Base-by-base conservation (phyloP, 2,329 filamentous ascomycete species). In the Biscogniauxia mediterranea region DNA sequence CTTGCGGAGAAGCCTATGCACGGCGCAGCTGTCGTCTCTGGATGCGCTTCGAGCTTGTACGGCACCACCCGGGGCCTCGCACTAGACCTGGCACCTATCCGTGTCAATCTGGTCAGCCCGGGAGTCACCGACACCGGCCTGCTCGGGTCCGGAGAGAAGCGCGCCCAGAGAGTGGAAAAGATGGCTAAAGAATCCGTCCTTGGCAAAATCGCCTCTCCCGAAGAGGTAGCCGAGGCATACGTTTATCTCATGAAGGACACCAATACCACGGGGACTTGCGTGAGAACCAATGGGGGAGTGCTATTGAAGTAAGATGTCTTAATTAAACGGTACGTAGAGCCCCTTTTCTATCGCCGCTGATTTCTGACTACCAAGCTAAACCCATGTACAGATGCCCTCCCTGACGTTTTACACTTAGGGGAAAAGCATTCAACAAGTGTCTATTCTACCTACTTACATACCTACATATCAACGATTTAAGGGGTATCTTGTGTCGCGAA, bases 71-170 rank as follows among this genome's bases (percentile, higher is more conserved):
- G 83, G 1, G 81, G 78, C 2, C 74, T 91, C 38, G 88, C 88
- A 1, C 68, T 89, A 32, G 87, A 90, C 67, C 69, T 91, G 59
- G 81, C 80, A 64, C 88, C 88, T 0, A 73, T 89, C 8, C 76
- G 89, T 1, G 86, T 89, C 25, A 91, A 91, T 69, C 69, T 82
- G 0, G 83, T 90, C 1, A 77, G 74, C 57, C 85, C 86, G 0
- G 88, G 87, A 0, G 75, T 78, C 0, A 77, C 84, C 0, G 71
- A 79, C 49, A 86, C 84, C 5, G 78, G 79, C 51, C 58, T 82
- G 28, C 55, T 61, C 13, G 21, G 58, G n/a, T 80, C 73, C 71
- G 70, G 71, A 6, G 57, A 63, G 2, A 64, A 72, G 58, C 42
- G 61, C 5, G 71, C 67, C 17, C 66, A 72, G 32, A 51, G 64